Evolutionary conservation across 139 green algal genomes (phyloP).

Genomic region (Choricystis sp.): DNA sequence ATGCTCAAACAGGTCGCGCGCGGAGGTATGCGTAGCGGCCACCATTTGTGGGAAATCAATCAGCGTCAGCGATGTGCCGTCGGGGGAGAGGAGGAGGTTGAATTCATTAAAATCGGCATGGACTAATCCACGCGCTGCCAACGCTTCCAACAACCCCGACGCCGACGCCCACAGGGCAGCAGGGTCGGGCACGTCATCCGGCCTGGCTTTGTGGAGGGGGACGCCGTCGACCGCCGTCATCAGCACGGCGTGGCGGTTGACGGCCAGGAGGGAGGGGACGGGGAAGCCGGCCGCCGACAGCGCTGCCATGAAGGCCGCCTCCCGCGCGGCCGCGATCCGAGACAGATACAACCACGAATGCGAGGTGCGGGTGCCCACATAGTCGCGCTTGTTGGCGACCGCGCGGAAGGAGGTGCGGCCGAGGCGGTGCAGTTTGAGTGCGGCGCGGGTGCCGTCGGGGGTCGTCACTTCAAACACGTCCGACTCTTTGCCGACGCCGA

Average conservation of each 20-base stretch:
- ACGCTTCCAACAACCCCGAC: constrained; percentile 61
- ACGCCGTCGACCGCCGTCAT: constrained; percentile 71
- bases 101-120: constrained; percentile 99
- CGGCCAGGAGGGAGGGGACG: constrained; percentile 50
- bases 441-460: constrained; percentile 50
- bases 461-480: constrained; percentile 75
- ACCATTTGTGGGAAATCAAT: constrained; percentile 99
- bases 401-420: constrained; percentile 91
- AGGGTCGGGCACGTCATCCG: constrained; percentile 33
- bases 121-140: constrained; percentile 70
- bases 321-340: constrained; percentile 81
- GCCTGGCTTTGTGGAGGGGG: constrained; percentile 26
- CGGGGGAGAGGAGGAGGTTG: constrained; percentile 68
- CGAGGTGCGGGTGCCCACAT: constrained; percentile 38
- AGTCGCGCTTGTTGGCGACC: constrained; percentile 94
- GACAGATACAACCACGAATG: constrained; percentile 89
- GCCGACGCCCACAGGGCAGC: constrained; percentile 46
- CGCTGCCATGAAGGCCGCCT: constrained; percentile 96
- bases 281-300: constrained; percentile 76
- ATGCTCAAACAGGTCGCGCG: constrained; percentile 74
- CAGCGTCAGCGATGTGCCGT: constrained; percentile 60
- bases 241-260: constrained; percentile 88
- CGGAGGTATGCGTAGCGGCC: constrained; percentile 74
- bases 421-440: constrained; percentile 93
- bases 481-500: constrained; percentile 95